phyloP scores from a whole-genome alignment of 2,329 filamentous ascomycete species.

The Akanthomyces uredinophilus region DNA sequence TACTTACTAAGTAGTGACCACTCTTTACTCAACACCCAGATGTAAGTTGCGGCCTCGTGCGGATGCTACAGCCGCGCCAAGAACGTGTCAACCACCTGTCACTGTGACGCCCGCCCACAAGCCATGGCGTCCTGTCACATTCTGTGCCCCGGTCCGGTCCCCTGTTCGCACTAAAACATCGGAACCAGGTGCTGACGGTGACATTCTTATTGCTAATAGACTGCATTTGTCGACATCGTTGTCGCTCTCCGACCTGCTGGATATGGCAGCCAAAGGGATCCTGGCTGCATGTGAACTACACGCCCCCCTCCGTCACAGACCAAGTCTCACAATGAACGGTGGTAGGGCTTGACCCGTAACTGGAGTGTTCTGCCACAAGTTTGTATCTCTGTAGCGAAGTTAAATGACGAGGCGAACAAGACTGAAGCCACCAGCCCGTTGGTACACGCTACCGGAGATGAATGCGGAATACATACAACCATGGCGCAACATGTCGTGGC shows the following conservation, averaged over 20 bases:
- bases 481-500: background rate
- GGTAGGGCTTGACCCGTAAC: background rate
- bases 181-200: background rate
- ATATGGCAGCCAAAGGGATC: background rate
- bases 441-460: constrained; percentile 13
- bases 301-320: background rate
- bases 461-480: background rate
- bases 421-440: background rate
- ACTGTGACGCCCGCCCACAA: background rate
- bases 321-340: background rate
- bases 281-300: background rate
- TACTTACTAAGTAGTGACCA: no score
- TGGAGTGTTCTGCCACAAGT: background rate
- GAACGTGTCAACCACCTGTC: constrained; percentile 8
- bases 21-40: background rate
- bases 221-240: background rate
- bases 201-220: background rate
- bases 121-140: constrained; percentile 8
- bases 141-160: background rate
- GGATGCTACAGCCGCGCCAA: constrained; percentile 5
- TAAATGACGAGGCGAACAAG: constrained; percentile 4
- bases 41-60: constrained; percentile 6
- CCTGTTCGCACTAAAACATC: background rate
- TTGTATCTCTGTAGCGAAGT: background rate
- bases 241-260: background rate